Evolutionary conservation across 352 stramenopile genomes (phyloP), one percentile per base, ranked within the genome.

Genomic region (Phytophthora constricta): DNA sequence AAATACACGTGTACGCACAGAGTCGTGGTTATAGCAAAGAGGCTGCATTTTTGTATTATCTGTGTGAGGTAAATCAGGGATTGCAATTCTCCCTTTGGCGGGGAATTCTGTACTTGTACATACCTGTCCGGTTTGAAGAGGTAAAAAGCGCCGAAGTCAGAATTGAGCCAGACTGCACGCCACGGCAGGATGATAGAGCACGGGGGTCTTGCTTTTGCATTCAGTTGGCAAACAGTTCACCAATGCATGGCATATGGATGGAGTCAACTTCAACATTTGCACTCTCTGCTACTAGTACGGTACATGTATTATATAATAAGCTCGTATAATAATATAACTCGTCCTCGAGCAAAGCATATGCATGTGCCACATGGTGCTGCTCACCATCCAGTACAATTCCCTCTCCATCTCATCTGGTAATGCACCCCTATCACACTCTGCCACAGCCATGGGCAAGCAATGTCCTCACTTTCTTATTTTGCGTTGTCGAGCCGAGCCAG

Each of bases 391-490:
- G 14, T 26, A 46, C 23, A 28, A 8, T 10, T 34, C 45, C 45
- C 45, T 51, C 45, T 51, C 22, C 25, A 28, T 19, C 45, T 51
- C 45, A 34, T 28, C 45, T 51, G 45, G 9, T 17, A 51, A 51
- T 7, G 5, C 4, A 9, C 19, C 23, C 14, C 23, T 33, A 7
- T 22, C 23, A 33, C 20, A 8, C 23, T 33, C 23, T 51, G 45
- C 41, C 41, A 23, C 14, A 8, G 16, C 14, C 9, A 17, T 47
- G 19, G 14, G 9, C 19, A 11, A 11, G 3, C 17, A 20, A 2
- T 17, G 19, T 42, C 17, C 19, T 27, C 47, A 73, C 41, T 70
- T 56, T 64, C 28, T 23, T 58, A 62, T 71, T 73, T 37, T 72
- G 41, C 54, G n/a, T 14, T n/a, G n/a, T n/a, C n/a, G n/a, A 28